Conservation (phyloP, 1,284 basidiomycete species). For the Rhizoctonia solani region DNA sequence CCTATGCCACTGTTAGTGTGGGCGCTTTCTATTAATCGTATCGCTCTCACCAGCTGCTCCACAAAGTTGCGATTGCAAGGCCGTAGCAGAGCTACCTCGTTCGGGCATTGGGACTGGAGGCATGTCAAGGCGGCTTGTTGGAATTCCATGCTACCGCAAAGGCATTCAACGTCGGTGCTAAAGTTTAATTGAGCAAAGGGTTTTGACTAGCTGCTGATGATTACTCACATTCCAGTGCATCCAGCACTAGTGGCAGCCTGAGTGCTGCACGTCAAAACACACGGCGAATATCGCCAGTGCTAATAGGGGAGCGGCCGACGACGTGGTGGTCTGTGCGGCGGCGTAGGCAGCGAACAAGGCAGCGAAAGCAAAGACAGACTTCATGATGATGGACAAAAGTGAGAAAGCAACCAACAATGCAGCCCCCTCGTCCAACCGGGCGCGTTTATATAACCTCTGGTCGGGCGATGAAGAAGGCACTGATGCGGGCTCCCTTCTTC, state of each 20-base stretch:
- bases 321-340: constrained; percentile 11
- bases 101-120: not conserved
- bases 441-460: not conserved
- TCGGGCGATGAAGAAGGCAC: too few species aligned
- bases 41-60: too few species aligned
- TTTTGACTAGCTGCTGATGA: not conserved
- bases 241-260: constrained; percentile 8
- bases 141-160: constrained; percentile 4
- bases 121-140: not conserved
- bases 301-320: not conserved
- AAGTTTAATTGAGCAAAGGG: not conserved
- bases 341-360: constrained; percentile 9
- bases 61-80: not conserved
- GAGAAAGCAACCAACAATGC: not conserved
- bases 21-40: too few species aligned
- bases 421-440: not conserved
- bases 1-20: too few species aligned
- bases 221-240: constrained; percentile 7
- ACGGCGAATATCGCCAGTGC: not conserved
- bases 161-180: not conserved
- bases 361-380: constrained; percentile 7
- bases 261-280: constrained; percentile 2
- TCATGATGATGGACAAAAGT: constrained; percentile 6
- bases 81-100: not conserved
- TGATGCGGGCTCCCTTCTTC: not conserved